phyloP scores from a whole-genome alignment of 1,284 basidiomycete species.

The Uromyces viciae-fabae region DNA sequence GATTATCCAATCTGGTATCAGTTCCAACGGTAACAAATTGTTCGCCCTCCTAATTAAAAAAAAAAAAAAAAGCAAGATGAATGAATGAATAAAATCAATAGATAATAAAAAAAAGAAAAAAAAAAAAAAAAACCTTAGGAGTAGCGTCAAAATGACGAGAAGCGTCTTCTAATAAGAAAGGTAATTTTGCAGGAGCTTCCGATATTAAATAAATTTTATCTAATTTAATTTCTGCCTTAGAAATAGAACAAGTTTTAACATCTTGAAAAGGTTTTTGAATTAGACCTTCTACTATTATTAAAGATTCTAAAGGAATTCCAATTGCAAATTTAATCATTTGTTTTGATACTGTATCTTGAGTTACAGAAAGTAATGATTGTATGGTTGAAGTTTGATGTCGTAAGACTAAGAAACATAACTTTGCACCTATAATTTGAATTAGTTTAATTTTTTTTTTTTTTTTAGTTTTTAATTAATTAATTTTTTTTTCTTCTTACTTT shows the following conservation, averaged over 20 bases:
- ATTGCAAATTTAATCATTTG: slow-evolving; percentile 96
- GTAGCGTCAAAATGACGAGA: slow-evolving; percentile 63
- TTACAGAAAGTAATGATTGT: slow-evolving; percentile 75
- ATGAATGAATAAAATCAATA: neutral
- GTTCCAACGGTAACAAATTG: slow-evolving; percentile 63
- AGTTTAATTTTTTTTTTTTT: neutral
- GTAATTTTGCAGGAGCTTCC: slow-evolving; percentile 66
- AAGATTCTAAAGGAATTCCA: slow-evolving; percentile 75
- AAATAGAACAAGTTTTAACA: slow-evolving; percentile 75
- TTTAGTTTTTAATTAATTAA: slow-evolving; percentile 33
- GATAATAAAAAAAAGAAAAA: neutral
- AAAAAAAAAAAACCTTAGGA: slow-evolving; percentile 23
- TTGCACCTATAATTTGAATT: slow-evolving; percentile 59
- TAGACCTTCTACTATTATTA: slow-evolving; percentile 79
- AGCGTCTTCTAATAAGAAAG: slow-evolving; percentile 92
- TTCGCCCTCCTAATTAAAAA: slow-evolving; percentile 51
- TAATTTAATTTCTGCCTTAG: slow-evolving; percentile 83
- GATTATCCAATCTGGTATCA: slow-evolving; percentile 91
- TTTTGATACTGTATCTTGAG: slow-evolving; percentile 80
- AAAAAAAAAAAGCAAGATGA: slow-evolving; percentile 56
- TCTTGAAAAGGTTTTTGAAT: slow-evolving; percentile 79
- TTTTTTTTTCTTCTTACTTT: neutral
- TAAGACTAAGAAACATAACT: slow-evolving; percentile 90
- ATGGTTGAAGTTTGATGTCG: slow-evolving; percentile 85
- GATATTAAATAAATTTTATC: slow-evolving; percentile 77